Evolutionary conservation across 768 basidiomycete genomes (phyloP), one percentile per base, ranked within the genome.

Genomic region (Trametes meyenii): DNA sequence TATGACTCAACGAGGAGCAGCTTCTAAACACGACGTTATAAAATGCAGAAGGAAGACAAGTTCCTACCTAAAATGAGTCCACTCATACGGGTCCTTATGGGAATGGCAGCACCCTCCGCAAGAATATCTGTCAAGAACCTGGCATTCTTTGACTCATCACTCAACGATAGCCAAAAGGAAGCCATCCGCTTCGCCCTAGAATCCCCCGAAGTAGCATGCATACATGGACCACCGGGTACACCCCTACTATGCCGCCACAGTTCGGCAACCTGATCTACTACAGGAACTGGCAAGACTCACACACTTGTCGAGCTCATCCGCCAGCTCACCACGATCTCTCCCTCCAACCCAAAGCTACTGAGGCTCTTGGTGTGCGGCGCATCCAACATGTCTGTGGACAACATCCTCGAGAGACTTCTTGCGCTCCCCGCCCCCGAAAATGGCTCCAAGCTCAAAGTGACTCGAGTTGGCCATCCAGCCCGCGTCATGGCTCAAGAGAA

Each of bases 401-500:
- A 99, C 73, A 89, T 99, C 40, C 81, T 99, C 13, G 89, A 96
- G 67, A 83, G 97, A 19, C 79, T 99, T 11, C 78, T 92, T 16
- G 82, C 81, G 16, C 75, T 91, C 3, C 86, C 88, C 13, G 62
- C 74, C 0, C 67, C 74, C 1, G 81, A 81, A 24, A 85, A 82
- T 52, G 79, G 77, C 4, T 74, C 78, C 21, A 81, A 75, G 61
- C 66, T 92, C 12, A 86, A 81, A 69, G 83, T 88, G 7, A 94
- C 95, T 0, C 83, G 97, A n/a, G 81, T 99, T 13, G 97, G 97
- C 0, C 97, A 99, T 73, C 97, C 97, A 0, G 96, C 97, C 0
- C 84, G 97, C 24, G 89, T 98, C 0, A 89, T 97, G 80, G 79
- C 87, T 0, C 80, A 85, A 23, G 83, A 86, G 66, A 80, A 82